Conservation (phyloP, 495 filamentous ascomycete genomes). For the Penicillium turbatum region DNA sequence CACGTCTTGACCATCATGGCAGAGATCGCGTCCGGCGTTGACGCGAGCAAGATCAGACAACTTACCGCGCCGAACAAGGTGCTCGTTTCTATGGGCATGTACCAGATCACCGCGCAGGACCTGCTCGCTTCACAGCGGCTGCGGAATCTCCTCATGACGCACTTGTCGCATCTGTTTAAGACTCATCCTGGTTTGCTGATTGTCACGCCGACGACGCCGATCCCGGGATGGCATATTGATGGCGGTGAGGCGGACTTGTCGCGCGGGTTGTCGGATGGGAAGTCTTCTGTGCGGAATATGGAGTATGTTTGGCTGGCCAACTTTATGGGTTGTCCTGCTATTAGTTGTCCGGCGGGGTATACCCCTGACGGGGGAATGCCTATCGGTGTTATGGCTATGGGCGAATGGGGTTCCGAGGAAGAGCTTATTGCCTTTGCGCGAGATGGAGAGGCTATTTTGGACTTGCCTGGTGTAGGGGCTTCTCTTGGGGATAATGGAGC, state of each 20-base stretch:
- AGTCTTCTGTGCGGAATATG: conserved; percentile 72
- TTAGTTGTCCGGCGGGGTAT: conserved; percentile 77
- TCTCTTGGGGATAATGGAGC: not conserved
- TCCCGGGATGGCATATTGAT: conserved; percentile 66
- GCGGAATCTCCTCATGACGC: conserved; percentile 73
- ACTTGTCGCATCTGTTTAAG: conserved; percentile 69
- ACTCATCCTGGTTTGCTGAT: conserved; percentile 73
- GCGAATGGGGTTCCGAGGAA: conserved; percentile 85
- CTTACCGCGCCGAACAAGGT: conserved; percentile 71
- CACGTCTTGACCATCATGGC: conserved; percentile 78
- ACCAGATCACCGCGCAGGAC: conserved; percentile 61
- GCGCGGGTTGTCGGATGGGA: conserved; percentile 70
- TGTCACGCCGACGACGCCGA: conserved; percentile 72
- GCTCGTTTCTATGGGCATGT: conserved; percentile 57
- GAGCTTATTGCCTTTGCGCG: conserved; percentile 69
- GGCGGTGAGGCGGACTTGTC: conserved; percentile 49
- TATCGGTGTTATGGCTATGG: conserved; percentile 85
- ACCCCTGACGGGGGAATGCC: conserved; percentile 55
- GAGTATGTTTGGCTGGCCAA: conserved; percentile 88
- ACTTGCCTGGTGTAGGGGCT: conserved; percentile 19
- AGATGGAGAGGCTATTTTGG: conserved; percentile 57
- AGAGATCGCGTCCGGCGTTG: conserved; percentile 51
- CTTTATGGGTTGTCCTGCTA: conserved; percentile 71
- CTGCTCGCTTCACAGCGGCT: conserved; percentile 72
- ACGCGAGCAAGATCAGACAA: conserved; percentile 36